These are phyloP conservation scores for Symbiodinium natans DNA, from an alignment of 73 alveolate genomes.

Conservation along the genomic window DNA sequence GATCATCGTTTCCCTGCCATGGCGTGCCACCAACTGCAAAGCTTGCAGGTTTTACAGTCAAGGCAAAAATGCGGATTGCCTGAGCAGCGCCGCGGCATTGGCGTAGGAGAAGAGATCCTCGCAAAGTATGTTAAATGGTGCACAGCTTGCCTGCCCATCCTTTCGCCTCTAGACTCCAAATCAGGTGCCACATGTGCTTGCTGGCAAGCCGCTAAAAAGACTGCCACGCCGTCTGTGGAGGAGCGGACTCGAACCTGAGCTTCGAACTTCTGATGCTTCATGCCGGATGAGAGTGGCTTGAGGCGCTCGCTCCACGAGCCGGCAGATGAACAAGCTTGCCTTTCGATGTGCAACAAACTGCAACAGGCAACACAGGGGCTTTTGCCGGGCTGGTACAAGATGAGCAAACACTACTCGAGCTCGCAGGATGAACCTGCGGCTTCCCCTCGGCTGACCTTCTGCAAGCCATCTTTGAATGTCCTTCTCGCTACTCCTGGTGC, in stretches of 20 bases:
- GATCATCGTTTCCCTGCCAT: not conserved
- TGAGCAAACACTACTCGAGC: too few species aligned
- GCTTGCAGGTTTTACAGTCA: not conserved
- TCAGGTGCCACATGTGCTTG: not conserved
- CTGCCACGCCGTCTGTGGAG: slow-evolving; percentile 36
- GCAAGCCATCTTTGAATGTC: not conserved
- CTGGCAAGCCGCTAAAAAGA: not conserved
- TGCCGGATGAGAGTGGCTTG: not conserved
- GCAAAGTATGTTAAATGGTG: not conserved
- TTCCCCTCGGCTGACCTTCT: too few species aligned
- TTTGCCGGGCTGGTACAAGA: too few species aligned
- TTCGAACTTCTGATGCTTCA: not conserved
- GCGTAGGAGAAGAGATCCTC: slow-evolving; percentile 15
- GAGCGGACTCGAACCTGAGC: slow-evolving; percentile 5
- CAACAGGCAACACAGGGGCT: not conserved
- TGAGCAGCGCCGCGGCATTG: slow-evolving; percentile 4
- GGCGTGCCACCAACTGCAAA: too few species aligned
- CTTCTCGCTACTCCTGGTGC: slow-evolving; percentile 13
- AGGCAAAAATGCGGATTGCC: not conserved
- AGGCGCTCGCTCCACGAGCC: slow-evolving; percentile 7
- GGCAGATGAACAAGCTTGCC: slow-evolving; percentile 16
- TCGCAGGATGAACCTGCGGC: too few species aligned
- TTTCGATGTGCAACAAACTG: not conserved
- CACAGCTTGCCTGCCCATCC: too few species aligned
- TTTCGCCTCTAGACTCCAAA: not conserved